phyloP scores from a whole-genome alignment of 306 rosid genomes.

The Pueraria montana region DNA sequence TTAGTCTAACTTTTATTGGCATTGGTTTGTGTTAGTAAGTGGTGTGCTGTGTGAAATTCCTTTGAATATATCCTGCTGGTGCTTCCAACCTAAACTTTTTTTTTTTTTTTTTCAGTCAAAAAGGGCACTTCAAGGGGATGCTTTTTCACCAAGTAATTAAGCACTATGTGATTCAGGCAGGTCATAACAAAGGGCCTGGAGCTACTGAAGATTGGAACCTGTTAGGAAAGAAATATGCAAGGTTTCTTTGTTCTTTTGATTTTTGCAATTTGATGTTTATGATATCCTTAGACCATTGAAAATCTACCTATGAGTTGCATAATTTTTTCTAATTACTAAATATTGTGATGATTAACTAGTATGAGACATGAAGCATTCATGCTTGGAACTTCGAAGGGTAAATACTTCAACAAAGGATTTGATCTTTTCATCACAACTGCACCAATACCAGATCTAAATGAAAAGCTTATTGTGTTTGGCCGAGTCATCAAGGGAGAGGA shows the following conservation, averaged over 20 bases:
- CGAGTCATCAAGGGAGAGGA: constrained; percentile 88
- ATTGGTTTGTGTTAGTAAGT: background rate
- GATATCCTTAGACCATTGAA: constrained; percentile 2
- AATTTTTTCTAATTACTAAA: constrained; percentile 37
- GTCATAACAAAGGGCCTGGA: constrained; percentile 66
- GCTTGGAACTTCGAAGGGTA: constrained; percentile 86
- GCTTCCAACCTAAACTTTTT: constrained; percentile 7
- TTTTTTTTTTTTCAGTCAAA: constrained; percentile 69
- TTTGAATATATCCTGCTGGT: background rate
- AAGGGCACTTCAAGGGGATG: constrained; percentile 83
- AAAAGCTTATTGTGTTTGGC: constrained; percentile 84
- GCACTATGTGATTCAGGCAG: constrained; percentile 83
- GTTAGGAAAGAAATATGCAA: constrained; percentile 72
- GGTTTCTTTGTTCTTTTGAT: constrained; percentile 40
- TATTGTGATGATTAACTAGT: constrained; percentile 51
- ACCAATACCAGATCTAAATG: constrained; percentile 86
- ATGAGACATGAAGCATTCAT: constrained; percentile 85
- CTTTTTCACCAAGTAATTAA: constrained; percentile 82
- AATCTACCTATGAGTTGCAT: background rate
- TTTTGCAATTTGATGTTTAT: constrained; percentile 13
- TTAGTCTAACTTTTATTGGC: constrained; percentile 1
- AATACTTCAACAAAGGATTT: constrained; percentile 66
- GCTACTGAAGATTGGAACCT: constrained; percentile 81
- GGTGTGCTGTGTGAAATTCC: background rate
- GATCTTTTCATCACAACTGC: constrained; percentile 94